Percentiles rank a stretch among this genome's conserved stretches.
Conservation (phyloP, 164 flowering plant species). For the Stephania yunnanensis region DNA sequence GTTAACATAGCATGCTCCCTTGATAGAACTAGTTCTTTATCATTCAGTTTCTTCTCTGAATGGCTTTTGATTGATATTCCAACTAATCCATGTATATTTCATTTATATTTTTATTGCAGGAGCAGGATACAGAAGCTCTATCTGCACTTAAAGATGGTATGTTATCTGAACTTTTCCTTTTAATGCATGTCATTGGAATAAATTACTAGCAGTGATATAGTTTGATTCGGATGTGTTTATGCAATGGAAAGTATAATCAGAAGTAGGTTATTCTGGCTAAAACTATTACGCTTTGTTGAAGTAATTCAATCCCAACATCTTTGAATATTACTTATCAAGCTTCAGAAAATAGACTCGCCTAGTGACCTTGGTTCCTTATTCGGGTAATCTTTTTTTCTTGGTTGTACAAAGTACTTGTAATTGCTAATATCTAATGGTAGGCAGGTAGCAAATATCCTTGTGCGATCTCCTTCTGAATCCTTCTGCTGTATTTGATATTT, state of each 20-base stretch:
- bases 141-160: slow-evolving; percentile 51
- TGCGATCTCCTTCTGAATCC: not conserved
- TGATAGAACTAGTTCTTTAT: not conserved
- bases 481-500: not conserved
- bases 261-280: too few species aligned
- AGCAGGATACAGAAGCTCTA: slow-evolving; percentile 33
- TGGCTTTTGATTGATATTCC: not conserved
- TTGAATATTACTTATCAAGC: not conserved
- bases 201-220: too few species aligned
- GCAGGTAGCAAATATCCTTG: not conserved
- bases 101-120: not conserved
- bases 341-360: not conserved
- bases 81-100: not conserved
- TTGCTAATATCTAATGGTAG: not conserved
- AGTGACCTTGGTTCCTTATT: not conserved
- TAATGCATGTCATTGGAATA: too few species aligned
- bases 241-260: too few species aligned
- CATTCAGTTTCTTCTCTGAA: not conserved
- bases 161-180: not conserved
- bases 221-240: too few species aligned
- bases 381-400: not conserved
- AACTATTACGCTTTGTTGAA: too few species aligned
- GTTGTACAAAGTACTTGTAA: not conserved
- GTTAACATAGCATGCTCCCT: not conserved
- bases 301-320: too few species aligned